phyloP scores from a whole-genome alignment of 202 grass and related monocot species.

The Saccharum hybrid region DNA sequence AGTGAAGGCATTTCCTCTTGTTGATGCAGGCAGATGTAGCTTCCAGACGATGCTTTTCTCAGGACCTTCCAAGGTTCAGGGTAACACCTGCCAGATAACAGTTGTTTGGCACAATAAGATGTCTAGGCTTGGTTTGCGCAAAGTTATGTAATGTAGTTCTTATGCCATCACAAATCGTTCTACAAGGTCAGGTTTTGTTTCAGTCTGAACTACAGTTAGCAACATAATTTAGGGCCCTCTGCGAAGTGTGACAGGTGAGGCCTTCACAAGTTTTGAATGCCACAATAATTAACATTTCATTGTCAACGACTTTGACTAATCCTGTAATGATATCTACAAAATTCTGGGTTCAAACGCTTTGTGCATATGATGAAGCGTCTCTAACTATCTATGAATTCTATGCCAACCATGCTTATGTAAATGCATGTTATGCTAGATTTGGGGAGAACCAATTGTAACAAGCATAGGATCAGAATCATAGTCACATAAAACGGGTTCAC shows the following conservation, averaged over 20 bases:
- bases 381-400: not conserved
- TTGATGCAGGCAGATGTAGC: constrained; percentile 76
- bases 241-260: not conserved
- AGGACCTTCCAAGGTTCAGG: constrained; percentile 90
- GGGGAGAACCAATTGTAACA: not conserved
- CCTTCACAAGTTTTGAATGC: constrained; percentile 14
- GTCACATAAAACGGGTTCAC: no score
- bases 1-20: constrained; percentile 88
- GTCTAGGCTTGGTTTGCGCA: not conserved
- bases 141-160: not conserved
- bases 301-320: not conserved
- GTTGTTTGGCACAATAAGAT: constrained; percentile 16
- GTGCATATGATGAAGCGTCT: not conserved
- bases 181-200: not conserved
- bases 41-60: constrained; percentile 65
- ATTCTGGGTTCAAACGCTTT: not conserved
- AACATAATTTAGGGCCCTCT: not conserved
- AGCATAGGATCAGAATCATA: no score
- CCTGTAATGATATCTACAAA: constrained; percentile 18
- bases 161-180: not conserved
- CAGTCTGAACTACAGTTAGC: constrained; percentile 10
- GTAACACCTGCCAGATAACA: constrained; percentile 69
- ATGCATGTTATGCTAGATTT: not conserved
- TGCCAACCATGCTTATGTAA: not conserved
- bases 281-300: not conserved